phyloP scores from a whole-genome alignment of 805 yeast species.

The Ogataea philodendri region DNA sequence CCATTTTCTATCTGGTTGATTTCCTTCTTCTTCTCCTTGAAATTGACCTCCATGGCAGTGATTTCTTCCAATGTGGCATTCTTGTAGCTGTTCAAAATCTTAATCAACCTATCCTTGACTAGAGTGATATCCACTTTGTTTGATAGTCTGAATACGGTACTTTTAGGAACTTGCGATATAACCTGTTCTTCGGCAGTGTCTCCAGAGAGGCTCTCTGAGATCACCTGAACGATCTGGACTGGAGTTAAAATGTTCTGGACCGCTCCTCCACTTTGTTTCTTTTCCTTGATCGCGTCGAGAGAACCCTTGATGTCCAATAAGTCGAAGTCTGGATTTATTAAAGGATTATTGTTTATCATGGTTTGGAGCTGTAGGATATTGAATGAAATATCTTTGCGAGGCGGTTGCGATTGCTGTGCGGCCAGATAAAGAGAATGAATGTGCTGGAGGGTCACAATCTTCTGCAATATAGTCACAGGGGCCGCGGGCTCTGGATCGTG shows the following conservation, averaged over 20 bases:
- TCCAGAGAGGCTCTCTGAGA: conserved; percentile 36
- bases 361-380: conserved; percentile 36
- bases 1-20: conserved; percentile 43
- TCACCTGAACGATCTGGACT: conserved; percentile 36
- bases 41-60: conserved; percentile 39
- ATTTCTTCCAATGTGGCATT: conserved; percentile 34
- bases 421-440: conserved; percentile 36
- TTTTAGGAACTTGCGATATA: conserved; percentile 34
- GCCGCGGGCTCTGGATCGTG: conserved; percentile 11
- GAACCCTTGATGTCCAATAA: conserved; percentile 32
- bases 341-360: conserved; percentile 37
- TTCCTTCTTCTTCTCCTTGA: conserved; percentile 36
- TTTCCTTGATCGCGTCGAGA: conserved; percentile 21
- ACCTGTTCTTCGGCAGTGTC: conserved; percentile 30
- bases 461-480: conserved; percentile 34
- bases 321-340: conserved; percentile 37
- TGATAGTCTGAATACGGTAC: conserved; percentile 34
- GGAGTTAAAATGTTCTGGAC: conserved; percentile 30
- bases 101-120: conserved; percentile 36
- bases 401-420: conserved; percentile 33
- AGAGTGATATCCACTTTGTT: conserved; percentile 30
- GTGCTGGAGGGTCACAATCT: conserved; percentile 38
- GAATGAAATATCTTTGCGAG: conserved; percentile 35
- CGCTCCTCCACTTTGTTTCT: conserved; percentile 21
- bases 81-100: conserved; percentile 34